A percentile compares a stretch with the other conserved stretches of the same genome.
phyloP scores from a whole-genome alignment of 2,329 filamentous ascomycete genomes.

The Hymenoscyphus infarciens region DNA sequence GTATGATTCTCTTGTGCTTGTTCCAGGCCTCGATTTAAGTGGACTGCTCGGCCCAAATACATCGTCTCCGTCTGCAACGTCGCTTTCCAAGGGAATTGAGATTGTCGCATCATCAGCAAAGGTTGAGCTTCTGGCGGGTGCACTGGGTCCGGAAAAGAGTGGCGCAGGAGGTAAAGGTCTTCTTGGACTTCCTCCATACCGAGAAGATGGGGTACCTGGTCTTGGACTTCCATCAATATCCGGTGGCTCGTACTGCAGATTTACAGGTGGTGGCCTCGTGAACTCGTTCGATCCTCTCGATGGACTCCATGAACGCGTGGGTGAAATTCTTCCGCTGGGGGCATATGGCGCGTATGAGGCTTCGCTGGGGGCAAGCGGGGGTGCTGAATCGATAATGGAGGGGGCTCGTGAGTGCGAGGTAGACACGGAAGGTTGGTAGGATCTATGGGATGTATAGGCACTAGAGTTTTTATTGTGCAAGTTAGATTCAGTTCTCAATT shows the following conservation, averaged over 20 bases:
- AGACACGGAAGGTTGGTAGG: conserved; percentile 46
- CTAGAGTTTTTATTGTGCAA: conserved; percentile 30
- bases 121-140: conserved; percentile 46
- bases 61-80: conserved; percentile 54
- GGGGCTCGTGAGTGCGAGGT: conserved; percentile 45
- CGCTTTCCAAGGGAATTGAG: conserved; percentile 63
- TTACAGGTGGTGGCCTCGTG: conserved; percentile 62
- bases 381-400: conserved; percentile 55
- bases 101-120: conserved; percentile 68
- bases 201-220: conserved; percentile 84
- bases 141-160: conserved; percentile 63
- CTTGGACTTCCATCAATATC: conserved; percentile 87
- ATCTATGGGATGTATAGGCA: conserved; percentile 37
- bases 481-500: conserved; percentile 25
- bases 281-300: conserved; percentile 57
- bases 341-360: conserved; percentile 59
- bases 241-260: conserved; percentile 74
- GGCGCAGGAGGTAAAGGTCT: conserved; percentile 86
- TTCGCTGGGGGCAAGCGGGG: conserved; percentile 60
- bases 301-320: conserved; percentile 57
- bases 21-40: conserved; percentile 22
- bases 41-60: conserved; percentile 61
- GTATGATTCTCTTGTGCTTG: conserved; percentile 39
- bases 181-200: conserved; percentile 83
- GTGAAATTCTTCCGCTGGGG: conserved; percentile 47